Percentiles rank a stretch among this genome's conserved stretches.
Conservation (phyloP, 202 grass and related monocot genomes). For the Musa balbisiana region DNA sequence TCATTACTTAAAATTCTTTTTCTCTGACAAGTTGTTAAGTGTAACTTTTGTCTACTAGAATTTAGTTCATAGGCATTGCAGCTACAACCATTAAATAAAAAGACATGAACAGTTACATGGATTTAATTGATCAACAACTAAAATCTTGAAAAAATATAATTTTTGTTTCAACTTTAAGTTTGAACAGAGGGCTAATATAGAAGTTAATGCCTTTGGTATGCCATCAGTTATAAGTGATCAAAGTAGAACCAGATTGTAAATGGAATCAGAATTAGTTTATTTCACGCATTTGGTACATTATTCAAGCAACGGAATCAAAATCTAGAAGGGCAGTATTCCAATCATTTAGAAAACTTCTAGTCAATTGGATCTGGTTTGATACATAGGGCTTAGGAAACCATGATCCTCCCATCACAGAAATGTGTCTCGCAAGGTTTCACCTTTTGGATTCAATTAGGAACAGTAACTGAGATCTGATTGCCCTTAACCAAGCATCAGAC, state of each 20-base stretch:
- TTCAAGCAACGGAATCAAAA: not conserved
- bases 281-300: not conserved
- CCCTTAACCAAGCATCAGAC: not conserved
- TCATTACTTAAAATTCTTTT: too few relatives aligned
- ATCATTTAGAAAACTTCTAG: not conserved
- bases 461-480: not conserved
- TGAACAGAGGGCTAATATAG: not conserved
- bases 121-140: too few relatives aligned
- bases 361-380: not conserved
- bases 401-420: not conserved
- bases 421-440: not conserved
- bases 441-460: conserved; percentile 3
- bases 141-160: not conserved
- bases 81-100: not conserved
- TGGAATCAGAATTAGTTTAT: not conserved
- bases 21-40: too few relatives aligned
- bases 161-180: not conserved
- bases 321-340: not conserved
- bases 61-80: not conserved
- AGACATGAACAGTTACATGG: too few relatives aligned
- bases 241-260: not conserved
- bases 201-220: not conserved
- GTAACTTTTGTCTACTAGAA: too few relatives aligned
- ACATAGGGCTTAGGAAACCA: not conserved
- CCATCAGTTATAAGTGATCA: not conserved